Conservation (phyloP, 306 rosid genomes). For the Chamaecrista fasciculata region DNA sequence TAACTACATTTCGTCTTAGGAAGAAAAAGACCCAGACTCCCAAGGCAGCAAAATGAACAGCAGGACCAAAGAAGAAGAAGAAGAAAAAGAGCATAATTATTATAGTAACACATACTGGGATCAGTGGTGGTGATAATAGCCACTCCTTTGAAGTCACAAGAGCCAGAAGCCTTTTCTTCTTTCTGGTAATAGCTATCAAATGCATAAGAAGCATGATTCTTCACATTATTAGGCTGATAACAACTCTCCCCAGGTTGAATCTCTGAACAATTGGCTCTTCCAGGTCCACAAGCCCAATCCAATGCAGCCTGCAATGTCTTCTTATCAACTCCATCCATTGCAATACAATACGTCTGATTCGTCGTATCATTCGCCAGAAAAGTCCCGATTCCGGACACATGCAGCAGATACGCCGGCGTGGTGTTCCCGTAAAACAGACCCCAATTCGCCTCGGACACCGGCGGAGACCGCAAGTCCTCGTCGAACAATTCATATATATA, state of each 20-base stretch:
- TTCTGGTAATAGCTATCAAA: conserved; percentile 95
- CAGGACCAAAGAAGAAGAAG: no score
- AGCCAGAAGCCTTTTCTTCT: conserved; percentile 61
- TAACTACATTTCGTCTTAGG: conserved; percentile 12
- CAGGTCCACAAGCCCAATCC: conserved; percentile 98
- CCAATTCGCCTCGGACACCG: conserved; percentile 87
- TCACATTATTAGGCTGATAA: conserved; percentile 78
- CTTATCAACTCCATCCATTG: conserved; percentile 70
- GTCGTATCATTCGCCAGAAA: conserved; percentile 92
- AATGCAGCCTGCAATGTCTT: conserved; percentile 88
- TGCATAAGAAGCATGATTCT: conserved; percentile 84
- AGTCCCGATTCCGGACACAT: conserved; percentile 78
- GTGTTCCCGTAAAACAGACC: conserved; percentile 80
- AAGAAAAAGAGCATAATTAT: not conserved
- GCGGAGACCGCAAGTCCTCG: conserved; percentile 84
- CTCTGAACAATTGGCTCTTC: conserved; percentile 78
- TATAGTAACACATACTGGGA: conserved; percentile 61
- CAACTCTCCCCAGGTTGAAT: conserved; percentile 88
- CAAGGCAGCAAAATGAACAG: not conserved
- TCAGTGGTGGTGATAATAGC: conserved; percentile 95
- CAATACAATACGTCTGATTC: conserved; percentile 84
- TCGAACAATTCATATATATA: conserved; percentile 73
- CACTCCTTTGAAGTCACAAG: conserved; percentile 93
- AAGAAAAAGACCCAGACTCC: not conserved
- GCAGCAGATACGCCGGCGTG: conserved; percentile 77